Evolutionary conservation across 495 filamentous ascomycete species (phyloP), one percentile per base, ranked within the genome.

Genomic region (Penicillium paxilli): DNA sequence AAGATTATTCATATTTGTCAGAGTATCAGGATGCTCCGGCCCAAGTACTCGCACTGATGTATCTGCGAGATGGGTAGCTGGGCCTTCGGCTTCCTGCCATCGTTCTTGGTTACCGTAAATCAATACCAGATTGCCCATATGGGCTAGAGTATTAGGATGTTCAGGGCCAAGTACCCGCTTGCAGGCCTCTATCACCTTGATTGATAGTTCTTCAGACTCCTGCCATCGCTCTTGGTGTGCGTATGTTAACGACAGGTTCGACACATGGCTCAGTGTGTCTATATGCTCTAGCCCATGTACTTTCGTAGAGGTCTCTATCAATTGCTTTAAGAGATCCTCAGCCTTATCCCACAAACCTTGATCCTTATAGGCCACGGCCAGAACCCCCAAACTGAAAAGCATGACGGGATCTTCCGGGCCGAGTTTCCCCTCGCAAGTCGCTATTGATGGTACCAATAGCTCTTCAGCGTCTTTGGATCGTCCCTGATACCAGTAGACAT

Each of bases 321-420:
- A 17, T 1, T 45, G 42, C 42, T 23, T 21, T 21, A 23, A 10
- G 5, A 28, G 25, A 44, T 58, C 25, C 41, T 62, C 59, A 9
- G 71, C 66, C 55, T 66, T 68, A 12, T 69, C 32, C 52, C 41
- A 68, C n/a, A n/a, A n/a, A n/a, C n/a, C n/a, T n/a, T n/a, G n/a
- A n/a, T n/a, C n/a, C n/a, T n/a, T n/a, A n/a, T n/a, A n/a, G n/a
- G n/a, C 11, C 26, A 28, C 26, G 11, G 26, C 26, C 26, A 28
- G 11, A 11, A 11, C 11, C 26, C 11, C 26, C 26, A 5, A 28
- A 28, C 26, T 5, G 11, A 28, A 11, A 28, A 28, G 26, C 26
- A 5, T 11, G 5, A 5, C 26, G 5, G 26, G 26, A 5, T 28
- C n/a, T n/a, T n/a, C n/a, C n/a, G n/a, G n/a, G n/a, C n/a, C n/a